Base-by-base conservation (phyloP, 1,284 basidiomycete species). In the Laetiporus sulphureus region DNA sequence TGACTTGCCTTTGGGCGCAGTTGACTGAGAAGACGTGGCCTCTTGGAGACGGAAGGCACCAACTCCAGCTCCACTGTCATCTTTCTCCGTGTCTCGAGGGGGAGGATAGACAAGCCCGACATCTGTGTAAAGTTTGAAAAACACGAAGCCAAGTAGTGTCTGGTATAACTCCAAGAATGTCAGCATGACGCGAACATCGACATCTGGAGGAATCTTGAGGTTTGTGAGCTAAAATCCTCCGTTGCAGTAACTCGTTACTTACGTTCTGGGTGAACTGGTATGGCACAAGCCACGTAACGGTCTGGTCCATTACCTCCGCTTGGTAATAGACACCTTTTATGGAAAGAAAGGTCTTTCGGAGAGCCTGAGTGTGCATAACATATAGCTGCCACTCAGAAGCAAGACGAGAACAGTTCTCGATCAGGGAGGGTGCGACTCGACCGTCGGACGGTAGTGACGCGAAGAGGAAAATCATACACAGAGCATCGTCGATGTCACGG, bases 281-380 rank as follows among this genome's bases (percentile, higher is more conserved):
- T 1, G 95, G 94, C 18, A 98, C 91, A 21, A 99, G 79, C 96
- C 96, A 99, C 37, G 93, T 94, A 38, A 97, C 77, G 23, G 75
- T 83, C 66, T 99, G 91, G 51, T 92, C 94, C 70, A 90, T 80
- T 22, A 98, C 77, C 60, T 96, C 91, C 11, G 91, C 93, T 66
- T 99, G 95, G 67, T 96, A 98, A 67, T 99, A 99, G 45, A 99
- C 82, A 35, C 96, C 96, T 67, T 99, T 99, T 66, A 99, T 97
- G 38, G 92, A 95, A 44, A 99, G 73, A 69, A 99, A 99, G 23
- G 88, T 80, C 66, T 97, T 97, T 46, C 88, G 80, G 31, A 99
- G 73, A 7, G 87, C 76, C 53, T 76, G 77, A 1, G 91, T 83
- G 58, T 91, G 88, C 80, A 98, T 93, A 37, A 96, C 77, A 67